phyloP scores from a whole-genome alignment of 1,284 basidiomycete genomes.

The Cutaneotrichosporon sp. region DNA sequence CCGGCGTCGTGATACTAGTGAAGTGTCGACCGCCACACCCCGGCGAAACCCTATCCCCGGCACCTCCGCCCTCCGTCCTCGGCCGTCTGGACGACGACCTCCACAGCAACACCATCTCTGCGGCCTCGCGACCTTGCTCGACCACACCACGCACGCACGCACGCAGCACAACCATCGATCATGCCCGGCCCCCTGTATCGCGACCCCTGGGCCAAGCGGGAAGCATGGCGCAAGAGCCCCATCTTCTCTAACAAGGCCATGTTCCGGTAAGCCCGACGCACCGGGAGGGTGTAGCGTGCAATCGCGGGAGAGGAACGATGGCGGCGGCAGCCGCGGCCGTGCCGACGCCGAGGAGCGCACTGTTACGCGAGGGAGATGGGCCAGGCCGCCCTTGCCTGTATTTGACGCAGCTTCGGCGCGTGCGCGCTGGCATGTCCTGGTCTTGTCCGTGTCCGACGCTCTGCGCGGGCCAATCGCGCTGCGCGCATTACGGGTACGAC shows the following conservation, averaged over 20 bases:
- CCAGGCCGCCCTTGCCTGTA: no score
- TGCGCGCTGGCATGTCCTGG: no score
- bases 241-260: slow-evolving; percentile 78
- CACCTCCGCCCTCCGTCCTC: neutral
- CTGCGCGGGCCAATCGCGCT: no score
- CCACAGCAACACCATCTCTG: neutral
- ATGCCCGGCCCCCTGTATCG: slow-evolving; percentile 63
- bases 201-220: slow-evolving; percentile 89
- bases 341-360: no score
- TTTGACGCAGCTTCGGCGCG: no score
- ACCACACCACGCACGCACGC: slow-evolving; percentile 2
- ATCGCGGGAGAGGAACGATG: no score
- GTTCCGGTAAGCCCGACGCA: slow-evolving; percentile 53
- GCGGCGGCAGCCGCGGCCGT: no score
- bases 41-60: neutral
- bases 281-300: neutral
- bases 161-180: slow-evolving; percentile 6
- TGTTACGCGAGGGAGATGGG: no score
- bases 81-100: neutral
- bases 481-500: no score
- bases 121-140: neutral
- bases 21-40: slow-evolving; percentile 3
- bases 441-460: no score
- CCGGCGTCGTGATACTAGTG: no score
- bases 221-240: slow-evolving; percentile 85